Evolutionary conservation across 2,329 filamentous ascomycete genomes (phyloP).

Genomic region (Diaporthe sp.): DNA sequence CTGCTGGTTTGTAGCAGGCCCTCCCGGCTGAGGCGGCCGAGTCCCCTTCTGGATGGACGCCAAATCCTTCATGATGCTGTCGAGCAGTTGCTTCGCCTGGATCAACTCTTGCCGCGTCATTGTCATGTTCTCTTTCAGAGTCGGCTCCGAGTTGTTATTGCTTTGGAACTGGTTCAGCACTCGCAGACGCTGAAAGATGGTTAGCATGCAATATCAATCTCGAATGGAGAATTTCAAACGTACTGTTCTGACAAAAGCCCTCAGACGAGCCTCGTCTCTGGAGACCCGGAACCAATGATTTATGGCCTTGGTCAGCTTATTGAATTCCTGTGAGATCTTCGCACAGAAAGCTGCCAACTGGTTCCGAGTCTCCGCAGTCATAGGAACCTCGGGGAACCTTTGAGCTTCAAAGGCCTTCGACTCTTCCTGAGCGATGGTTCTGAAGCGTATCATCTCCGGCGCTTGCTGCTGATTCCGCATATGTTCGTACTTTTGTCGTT

Average conservation of each 20-base stretch:
- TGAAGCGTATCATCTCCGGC: slow-evolving; percentile 48
- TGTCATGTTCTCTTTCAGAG: slow-evolving; percentile 63
- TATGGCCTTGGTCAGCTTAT: slow-evolving; percentile 52
- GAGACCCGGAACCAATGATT: slow-evolving; percentile 62
- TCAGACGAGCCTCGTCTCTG: slow-evolving; percentile 62
- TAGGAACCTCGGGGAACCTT: slow-evolving; percentile 58
- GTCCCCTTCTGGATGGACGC: slow-evolving; percentile 39
- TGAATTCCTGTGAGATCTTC: slow-evolving; percentile 50
- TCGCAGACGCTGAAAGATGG: slow-evolving; percentile 60
- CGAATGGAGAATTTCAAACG: slow-evolving; percentile 45
- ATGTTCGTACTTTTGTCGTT: slow-evolving; percentile 59
- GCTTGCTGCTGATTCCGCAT: slow-evolving; percentile 41
- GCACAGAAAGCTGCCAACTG: slow-evolving; percentile 60
- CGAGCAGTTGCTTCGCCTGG: slow-evolving; percentile 59
- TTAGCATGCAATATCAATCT: slow-evolving; percentile 47
- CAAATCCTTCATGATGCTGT: slow-evolving; percentile 65
- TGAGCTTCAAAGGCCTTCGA: slow-evolving; percentile 53
- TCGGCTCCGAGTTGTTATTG: slow-evolving; percentile 60
- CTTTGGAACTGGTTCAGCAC: slow-evolving; percentile 67
- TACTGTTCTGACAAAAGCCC: slow-evolving; percentile 66
- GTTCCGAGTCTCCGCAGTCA: slow-evolving; percentile 58
- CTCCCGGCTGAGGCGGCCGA: slow-evolving; percentile 44
- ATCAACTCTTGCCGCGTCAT: slow-evolving; percentile 66
- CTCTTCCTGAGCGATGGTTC: slow-evolving; percentile 55
- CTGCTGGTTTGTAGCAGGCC: slow-evolving; percentile 47